Evolutionary conservation across 164 flowering plant genomes (phyloP), one percentile per base, ranked within the genome.

Genomic region (Vitis amurensis): DNA sequence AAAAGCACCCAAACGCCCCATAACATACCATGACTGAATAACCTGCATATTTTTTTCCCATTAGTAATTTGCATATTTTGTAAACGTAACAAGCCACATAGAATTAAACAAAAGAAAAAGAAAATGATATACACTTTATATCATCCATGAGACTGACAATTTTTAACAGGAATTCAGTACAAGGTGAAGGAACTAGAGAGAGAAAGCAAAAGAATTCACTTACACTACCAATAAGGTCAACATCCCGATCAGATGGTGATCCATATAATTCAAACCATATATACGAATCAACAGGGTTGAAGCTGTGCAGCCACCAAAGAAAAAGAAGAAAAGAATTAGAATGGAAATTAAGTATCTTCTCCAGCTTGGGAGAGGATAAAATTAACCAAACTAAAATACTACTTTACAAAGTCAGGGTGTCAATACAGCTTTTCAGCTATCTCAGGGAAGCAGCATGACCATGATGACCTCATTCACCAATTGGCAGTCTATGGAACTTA

Each of bases 211-310:
- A 52, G 10, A 49, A 59, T 48, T 11, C n/a, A 83, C 94, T 82
- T 81, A 94, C 97, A 84, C 90, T 87, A 53, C 98, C 98, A 82
- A 94, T 71, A 67, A 90, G 86, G 64, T 89, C 94, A 72, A 94
- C 92, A 73, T 94, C 97, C 17, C 84, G 84, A 76, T 94, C 98
- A 63, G 97, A 80, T 57, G 98, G 98, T 60, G 96, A 79, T 72
- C 97, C 98, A 77, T 79, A 88, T 23, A 94, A 78, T 77, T 94
- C 92, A 81, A 94, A 88, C 97, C 97, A 94, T 73, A 94, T 87
- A 74, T 74, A 78, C 9, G 97, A 92, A 79, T 84, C 97, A 51
- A 84, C 51, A 62, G 94, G 98, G 76, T 89, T 92, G 71, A 92
- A 94, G 77, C 98, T 92, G 96, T 44, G 59, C 75, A 74, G 29